A percentile compares a stretch with the other conserved stretches of the same genome.
These are phyloP conservation scores for Lachnellula willkommii DNA, from an alignment of 2,329 filamentous ascomycete genomes.

Conservation along the genomic window DNA sequence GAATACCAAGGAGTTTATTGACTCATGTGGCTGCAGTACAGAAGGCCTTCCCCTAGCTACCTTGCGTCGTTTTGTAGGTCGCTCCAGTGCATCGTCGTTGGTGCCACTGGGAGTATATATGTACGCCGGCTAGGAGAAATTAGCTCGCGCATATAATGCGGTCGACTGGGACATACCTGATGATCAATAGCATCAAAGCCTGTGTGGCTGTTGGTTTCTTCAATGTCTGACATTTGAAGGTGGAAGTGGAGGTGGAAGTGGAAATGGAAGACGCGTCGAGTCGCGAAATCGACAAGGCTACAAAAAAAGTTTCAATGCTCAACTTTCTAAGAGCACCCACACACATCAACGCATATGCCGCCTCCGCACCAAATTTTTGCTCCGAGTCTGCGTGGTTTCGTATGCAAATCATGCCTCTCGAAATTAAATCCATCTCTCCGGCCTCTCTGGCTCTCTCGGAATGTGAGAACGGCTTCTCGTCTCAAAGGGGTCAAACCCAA, in stretches of 20 bases:
- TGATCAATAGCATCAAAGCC: conserved; percentile 30
- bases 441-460: conserved; percentile 22
- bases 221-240: conserved; percentile 28
- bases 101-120: conserved; percentile 29
- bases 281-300: conserved; percentile 5
- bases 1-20: conserved; percentile 34
- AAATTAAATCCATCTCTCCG: conserved; percentile 21
- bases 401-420: conserved; percentile 31
- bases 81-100: conserved; percentile 19
- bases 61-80: conserved; percentile 34
- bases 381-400: conserved; percentile 26
- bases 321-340: conserved; percentile 5
- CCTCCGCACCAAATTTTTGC: conserved; percentile 23
- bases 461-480: conserved; percentile 12
- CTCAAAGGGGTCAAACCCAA: conserved; percentile 3
- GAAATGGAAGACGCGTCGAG: conserved; percentile 14
- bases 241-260: neutral
- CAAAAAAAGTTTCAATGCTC: conserved; percentile 14
- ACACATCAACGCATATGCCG: conserved; percentile 29
- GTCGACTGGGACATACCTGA: conserved; percentile 23
- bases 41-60: conserved; percentile 22
- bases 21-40: neutral
- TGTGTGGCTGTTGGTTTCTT: conserved; percentile 20
- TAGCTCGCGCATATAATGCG: neutral
- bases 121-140: conserved; percentile 31